Evolutionary conservation across 2,329 filamentous ascomycete species (phyloP).

Genomic region (Pseudogymnoascus sp.): DNA sequence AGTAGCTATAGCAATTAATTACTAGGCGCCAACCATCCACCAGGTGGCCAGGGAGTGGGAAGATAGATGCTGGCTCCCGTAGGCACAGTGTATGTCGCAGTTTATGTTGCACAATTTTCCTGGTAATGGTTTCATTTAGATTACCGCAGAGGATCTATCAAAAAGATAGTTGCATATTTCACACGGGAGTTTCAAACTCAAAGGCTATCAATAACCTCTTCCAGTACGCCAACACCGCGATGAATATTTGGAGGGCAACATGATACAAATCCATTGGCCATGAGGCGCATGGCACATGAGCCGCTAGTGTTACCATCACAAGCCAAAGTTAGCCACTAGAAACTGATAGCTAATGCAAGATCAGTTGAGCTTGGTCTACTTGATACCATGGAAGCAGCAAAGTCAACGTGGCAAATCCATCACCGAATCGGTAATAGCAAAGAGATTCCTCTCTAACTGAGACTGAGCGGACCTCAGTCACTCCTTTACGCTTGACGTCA

Average conservation of each 20-base stretch:
- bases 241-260: background rate
- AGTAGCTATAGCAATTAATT: background rate
- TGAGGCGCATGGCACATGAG: background rate
- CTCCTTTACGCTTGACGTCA: background rate
- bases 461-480: background rate
- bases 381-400: background rate
- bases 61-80: background rate
- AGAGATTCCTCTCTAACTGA: background rate
- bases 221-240: background rate
- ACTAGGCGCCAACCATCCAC: background rate
- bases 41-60: no score
- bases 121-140: background rate
- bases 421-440: background rate
- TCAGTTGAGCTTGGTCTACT: background rate
- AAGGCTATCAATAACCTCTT: background rate
- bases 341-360: background rate
- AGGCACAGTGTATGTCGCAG: background rate
- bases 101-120: background rate
- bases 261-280: background rate
- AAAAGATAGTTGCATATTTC: background rate
- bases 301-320: background rate
- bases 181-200: background rate
- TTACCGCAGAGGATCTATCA: background rate
- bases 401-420: background rate
- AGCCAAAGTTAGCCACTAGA: background rate